Percentiles rank a stretch among this genome's conserved stretches.
Conservation (phyloP, 495 filamentous ascomycete species). For the Lasiosphaeria miniovina region DNA sequence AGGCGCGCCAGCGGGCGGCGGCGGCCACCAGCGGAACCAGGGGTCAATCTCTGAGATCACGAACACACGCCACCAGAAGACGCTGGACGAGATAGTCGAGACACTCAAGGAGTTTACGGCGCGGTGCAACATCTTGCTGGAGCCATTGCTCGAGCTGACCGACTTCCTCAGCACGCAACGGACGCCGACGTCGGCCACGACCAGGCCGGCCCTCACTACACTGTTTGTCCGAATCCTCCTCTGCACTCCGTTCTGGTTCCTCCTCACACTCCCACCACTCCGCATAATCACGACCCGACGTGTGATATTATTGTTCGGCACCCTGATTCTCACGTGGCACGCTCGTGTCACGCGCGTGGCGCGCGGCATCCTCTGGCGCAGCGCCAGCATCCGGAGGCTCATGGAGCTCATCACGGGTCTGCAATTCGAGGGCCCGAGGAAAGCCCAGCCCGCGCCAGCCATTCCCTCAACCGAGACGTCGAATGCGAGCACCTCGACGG, state of each 20-base stretch:
- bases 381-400: slow-evolving; percentile 63
- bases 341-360: slow-evolving; percentile 81
- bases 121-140: slow-evolving; percentile 85
- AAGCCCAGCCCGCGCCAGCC: slow-evolving; percentile 15
- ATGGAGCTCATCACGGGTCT: slow-evolving; percentile 74
- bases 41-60: slow-evolving; percentile 55
- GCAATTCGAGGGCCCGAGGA: slow-evolving; percentile 51
- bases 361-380: slow-evolving; percentile 88
- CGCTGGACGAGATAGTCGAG: slow-evolving; percentile 94
- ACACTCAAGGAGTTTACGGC: slow-evolving; percentile 83
- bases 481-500: slow-evolving; percentile 13
- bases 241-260: slow-evolving; percentile 83
- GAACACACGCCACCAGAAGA: slow-evolving; percentile 68
- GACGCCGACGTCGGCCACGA: slow-evolving; percentile 88
- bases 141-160: slow-evolving; percentile 81
- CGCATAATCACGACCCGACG: slow-evolving; percentile 85
- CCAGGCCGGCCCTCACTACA: slow-evolving; percentile 82
- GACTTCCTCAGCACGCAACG: slow-evolving; percentile 91
- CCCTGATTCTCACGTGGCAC: slow-evolving; percentile 84
- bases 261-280: slow-evolving; percentile 74
- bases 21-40: slow-evolving; percentile 43
- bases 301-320: slow-evolving; percentile 74
- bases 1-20: slow-evolving; percentile 31
- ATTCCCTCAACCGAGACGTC: slow-evolving; percentile 20
- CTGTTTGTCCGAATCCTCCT: slow-evolving; percentile 86